phyloP scores from a whole-genome alignment of 257 asterid genomes.

The Lycium barbarum region DNA sequence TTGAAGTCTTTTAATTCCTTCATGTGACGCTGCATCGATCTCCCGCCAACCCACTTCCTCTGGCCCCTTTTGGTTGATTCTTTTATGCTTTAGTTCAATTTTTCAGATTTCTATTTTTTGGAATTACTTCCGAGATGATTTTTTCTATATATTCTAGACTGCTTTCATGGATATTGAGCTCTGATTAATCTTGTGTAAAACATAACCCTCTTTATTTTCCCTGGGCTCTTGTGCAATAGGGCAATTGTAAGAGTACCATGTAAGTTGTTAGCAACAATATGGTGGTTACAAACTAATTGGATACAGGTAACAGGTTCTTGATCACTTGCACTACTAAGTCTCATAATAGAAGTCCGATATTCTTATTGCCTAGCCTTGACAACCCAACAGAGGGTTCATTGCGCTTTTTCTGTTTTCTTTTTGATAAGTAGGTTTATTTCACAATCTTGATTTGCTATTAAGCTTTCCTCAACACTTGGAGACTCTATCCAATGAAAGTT shows the following conservation, averaged over 20 bases:
- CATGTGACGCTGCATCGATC: not conserved
- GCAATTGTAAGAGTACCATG: not conserved
- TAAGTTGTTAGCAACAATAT: not conserved
- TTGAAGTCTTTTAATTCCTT: not conserved
- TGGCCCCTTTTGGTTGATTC: not conserved
- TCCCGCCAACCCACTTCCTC: not conserved
- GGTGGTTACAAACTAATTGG: not conserved
- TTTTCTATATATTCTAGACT: not conserved
- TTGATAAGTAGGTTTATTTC: not conserved
- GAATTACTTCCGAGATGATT: not conserved
- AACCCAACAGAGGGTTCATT: not conserved
- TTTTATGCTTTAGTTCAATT: not conserved
- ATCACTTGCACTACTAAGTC: not conserved
- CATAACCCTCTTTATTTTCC: slow-evolving; percentile 5
- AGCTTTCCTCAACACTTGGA: not conserved
- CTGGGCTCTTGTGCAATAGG: not conserved
- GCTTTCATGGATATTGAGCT: not conserved
- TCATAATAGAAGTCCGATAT: not conserved
- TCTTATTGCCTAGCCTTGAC: not conserved
- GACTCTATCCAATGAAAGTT: slow-evolving; percentile 24
- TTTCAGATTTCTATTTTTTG: not conserved
- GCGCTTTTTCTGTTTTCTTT: too few relatives aligned
- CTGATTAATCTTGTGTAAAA: slow-evolving; percentile 8
- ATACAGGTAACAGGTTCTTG: not conserved
- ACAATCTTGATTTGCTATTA: not conserved